Evolutionary conservation across 306 rosid species (phyloP), one percentile per base, ranked within the genome.

Genomic region (Lathyrus sativus): DNA sequence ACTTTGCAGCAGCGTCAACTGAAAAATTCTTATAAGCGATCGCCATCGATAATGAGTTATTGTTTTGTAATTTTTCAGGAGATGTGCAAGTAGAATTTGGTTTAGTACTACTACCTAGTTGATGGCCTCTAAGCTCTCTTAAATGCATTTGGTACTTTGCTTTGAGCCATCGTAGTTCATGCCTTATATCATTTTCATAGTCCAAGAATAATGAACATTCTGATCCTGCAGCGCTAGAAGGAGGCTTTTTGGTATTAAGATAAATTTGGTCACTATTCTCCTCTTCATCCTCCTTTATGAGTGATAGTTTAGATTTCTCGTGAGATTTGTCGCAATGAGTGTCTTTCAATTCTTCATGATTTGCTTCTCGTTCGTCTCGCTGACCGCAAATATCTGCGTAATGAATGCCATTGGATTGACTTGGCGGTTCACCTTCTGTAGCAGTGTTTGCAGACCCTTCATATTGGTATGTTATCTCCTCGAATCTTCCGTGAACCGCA

Each of bases 81-180:
- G 72, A 64, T 60, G 37, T 44, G 79, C 83, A 70, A 41, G 76
- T 54, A 8, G 72, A 15, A 66, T 79, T 87, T 62, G 67, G 62
- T 67, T 73, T 79, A 14, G 61, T 84, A 14, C 64, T 84, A 14
- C 64, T 86, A 51, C 84, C 82, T 29, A 90, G 72, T 55, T 88
- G 95, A 38, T 83, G 95, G 77, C 85, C 86, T 77, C 84, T 87
- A n/a, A 85, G 81, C 87, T 83, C 99, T 70, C 96, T 84, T 79
- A 89, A 48, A 85, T 95, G 97, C 84, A 91, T 73, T 80, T 95
- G 97, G 80, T 88, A 95, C 72, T 82, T 95, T 58, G 96, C 99
- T 82, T 89, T 95, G 74, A 95, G 97, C 99, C 99, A 95, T 84
- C 97, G 84, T 8, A 95, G 73, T 82, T 95, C 99, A 80, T 95